Percentiles rank a stretch among this genome's conserved stretches.
Evolutionary conservation across 768 basidiomycete genomes (phyloP).

Genomic region (Boletus pseudo-olivaceus): DNA sequence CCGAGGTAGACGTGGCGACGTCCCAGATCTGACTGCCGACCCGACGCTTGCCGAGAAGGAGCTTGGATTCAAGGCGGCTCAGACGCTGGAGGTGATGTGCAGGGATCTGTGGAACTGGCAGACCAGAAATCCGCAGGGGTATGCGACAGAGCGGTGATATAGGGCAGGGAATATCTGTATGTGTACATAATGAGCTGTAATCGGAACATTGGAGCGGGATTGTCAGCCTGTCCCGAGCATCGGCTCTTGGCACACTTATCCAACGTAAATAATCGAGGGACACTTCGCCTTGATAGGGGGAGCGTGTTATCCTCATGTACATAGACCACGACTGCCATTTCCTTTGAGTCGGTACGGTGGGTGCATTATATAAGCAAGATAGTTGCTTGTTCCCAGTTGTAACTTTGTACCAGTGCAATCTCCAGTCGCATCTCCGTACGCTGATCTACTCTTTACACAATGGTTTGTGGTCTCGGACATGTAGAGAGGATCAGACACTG

Average conservation of each 20-base stretch:
- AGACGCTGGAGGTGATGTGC: slow-evolving; percentile 89
- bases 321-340: too few species aligned
- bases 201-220: background rate
- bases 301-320: background rate
- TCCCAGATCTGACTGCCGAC: slow-evolving; percentile 94
- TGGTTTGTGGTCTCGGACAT: slow-evolving; percentile 19
- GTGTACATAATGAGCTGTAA: slow-evolving; percentile 21
- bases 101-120: slow-evolving; percentile 99
- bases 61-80: slow-evolving; percentile 84
- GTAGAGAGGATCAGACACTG: slow-evolving; percentile 5
- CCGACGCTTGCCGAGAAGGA: slow-evolving; percentile 88
- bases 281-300: too few species aligned
- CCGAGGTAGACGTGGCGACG: slow-evolving; percentile 75
- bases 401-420: background rate
- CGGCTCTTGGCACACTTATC: background rate
- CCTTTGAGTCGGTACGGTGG: too few species aligned
- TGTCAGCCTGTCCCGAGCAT: background rate
- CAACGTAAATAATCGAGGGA: background rate
- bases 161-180: slow-evolving; percentile 8
- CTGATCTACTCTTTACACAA: slow-evolving; percentile 11
- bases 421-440: slow-evolving; percentile 1
- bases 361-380: slow-evolving; percentile 13
- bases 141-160: slow-evolving; percentile 34
- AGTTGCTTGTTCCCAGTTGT: background rate
- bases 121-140: slow-evolving; percentile 84